Evolutionary conservation across 1,284 basidiomycete species (phyloP), one percentile per base, ranked within the genome.

Genomic region (Inonotus hispidus): DNA sequence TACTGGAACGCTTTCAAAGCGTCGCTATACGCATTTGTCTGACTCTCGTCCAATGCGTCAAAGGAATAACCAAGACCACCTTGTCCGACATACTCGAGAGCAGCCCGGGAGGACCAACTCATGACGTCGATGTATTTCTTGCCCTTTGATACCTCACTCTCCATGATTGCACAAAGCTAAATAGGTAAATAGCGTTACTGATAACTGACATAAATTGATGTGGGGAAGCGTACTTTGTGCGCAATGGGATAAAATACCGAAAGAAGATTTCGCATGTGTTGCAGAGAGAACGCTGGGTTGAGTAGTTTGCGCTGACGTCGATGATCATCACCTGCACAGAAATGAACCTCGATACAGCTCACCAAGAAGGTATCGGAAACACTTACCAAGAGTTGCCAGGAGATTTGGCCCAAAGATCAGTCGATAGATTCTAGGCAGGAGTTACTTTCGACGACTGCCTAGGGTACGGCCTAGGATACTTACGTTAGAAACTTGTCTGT

Each of bases 31-130:
- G 14, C 38, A 56, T 58, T 55, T 11, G 43, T 56, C 41, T 47
- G 47, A 32, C 35, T 25, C 13, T 56, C 53, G 19, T 64, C 63
- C 13, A 75, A 66, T 3, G 72, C 66, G 58, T 72, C 68, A 63
- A 76, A 75, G 2, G 73, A 71, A 60, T 75, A 72, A 1, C 73
- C 74, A 1, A 75, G 64, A 0, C 72, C 73, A 7, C 69, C 73
- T 55, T 74, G 73, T 8, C 72, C 72, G 52, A 76, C 68, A 7
- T 72, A 66, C 63, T 76, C 74, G 13, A 76, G 68, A n/a, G 74
- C 71, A 7, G 70, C 67, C 43, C 72, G 70, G 10, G 66, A 68
- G 68, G 71, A 71, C 71, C 74, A 75, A 13, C 63, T 52, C 10
- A 71, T 60, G 46, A 76, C 64, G 56, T 75, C 70, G 45, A 75